Percentiles rank a stretch among this genome's conserved stretches.
phyloP scores from a whole-genome alignment of 2,329 filamentous ascomycete species.

The Parasarocladium wereldwijsianum region DNA sequence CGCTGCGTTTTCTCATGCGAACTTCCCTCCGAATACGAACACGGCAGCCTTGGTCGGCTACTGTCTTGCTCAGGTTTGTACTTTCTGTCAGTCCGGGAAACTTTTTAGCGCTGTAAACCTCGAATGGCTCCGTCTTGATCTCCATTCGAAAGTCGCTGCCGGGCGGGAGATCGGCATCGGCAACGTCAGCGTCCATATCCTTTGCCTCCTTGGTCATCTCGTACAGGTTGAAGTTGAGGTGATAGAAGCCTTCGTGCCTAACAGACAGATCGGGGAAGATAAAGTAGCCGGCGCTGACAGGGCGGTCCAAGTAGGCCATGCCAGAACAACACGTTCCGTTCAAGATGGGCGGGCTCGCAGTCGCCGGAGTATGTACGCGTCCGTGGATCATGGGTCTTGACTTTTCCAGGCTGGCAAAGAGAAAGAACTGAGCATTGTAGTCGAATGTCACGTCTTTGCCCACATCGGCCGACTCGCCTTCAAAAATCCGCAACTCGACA shows the following conservation, averaged over 20 bases:
- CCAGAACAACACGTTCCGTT: conserved; percentile 91
- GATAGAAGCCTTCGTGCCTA: conserved; percentile 84
- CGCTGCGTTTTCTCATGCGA: conserved; percentile 73
- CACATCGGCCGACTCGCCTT: conserved; percentile 45
- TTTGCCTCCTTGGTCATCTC: conserved; percentile 80
- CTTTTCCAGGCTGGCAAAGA: conserved; percentile 82
- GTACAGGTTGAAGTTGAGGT: conserved; percentile 83
- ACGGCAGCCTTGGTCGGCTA: conserved; percentile 92
- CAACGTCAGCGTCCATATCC: conserved; percentile 51
- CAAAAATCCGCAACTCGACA: conserved; percentile 75
- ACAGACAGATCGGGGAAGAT: conserved; percentile 96
- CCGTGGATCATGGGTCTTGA: conserved; percentile 72
- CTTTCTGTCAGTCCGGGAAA: conserved; percentile 89
- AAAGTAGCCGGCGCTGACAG: conserved; percentile 72
- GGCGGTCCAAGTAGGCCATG: conserved; percentile 89
- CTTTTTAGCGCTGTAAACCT: conserved; percentile 93
- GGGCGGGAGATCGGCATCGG: conserved; percentile 28
- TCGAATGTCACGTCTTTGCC: conserved; percentile 67
- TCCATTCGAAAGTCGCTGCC: conserved; percentile 74
- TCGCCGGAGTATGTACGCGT: conserved; percentile 52
- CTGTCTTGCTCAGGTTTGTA: conserved; percentile 73
- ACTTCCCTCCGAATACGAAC: conserved; percentile 92
- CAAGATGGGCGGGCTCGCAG: conserved; percentile 65
- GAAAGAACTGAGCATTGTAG: conserved; percentile 96
- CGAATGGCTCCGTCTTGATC: conserved; percentile 65